A percentile compares a stretch with the other conserved stretches of the same genome.
Conservation (phyloP, 2,329 filamentous ascomycete genomes). For the Fusarium devonianum region DNA sequence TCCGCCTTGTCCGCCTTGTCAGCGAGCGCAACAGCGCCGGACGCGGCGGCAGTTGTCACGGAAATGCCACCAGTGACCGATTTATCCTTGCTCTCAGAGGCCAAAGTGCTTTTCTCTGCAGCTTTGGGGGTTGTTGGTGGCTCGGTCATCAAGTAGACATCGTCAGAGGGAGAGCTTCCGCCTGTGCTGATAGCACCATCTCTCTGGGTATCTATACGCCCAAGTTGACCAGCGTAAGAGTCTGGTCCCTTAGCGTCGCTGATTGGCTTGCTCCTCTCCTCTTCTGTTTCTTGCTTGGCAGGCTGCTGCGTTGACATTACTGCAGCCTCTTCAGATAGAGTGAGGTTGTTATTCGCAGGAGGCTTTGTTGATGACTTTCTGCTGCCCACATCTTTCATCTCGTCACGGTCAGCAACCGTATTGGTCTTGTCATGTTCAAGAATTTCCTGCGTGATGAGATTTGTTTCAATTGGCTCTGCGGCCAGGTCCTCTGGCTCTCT, state of each 20-base stretch:
- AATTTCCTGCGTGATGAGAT: too few relatives aligned
- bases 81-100: conserved; percentile 6
- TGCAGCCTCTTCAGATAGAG: background rate
- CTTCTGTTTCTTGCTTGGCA: conserved; percentile 11
- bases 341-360: background rate
- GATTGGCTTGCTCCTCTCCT: conserved; percentile 11
- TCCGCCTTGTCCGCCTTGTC: conserved; percentile 47
- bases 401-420: background rate
- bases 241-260: background rate
- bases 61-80: conserved; percentile 19
- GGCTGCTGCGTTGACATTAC: background rate
- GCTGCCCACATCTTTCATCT: background rate
- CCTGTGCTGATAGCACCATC: background rate
- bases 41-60: conserved; percentile 34
- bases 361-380: background rate
- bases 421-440: too few relatives aligned
- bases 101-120: background rate
- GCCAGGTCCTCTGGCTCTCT: too few relatives aligned
- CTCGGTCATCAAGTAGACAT: background rate
- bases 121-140: conserved; percentile 4
- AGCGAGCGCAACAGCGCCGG: conserved; percentile 43
- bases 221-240: background rate
- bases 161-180: background rate
- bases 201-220: background rate
- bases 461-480: background rate